phyloP scores from a whole-genome alignment of 2,329 filamentous ascomycete species.

The Cladophialophora carrionii region DNA sequence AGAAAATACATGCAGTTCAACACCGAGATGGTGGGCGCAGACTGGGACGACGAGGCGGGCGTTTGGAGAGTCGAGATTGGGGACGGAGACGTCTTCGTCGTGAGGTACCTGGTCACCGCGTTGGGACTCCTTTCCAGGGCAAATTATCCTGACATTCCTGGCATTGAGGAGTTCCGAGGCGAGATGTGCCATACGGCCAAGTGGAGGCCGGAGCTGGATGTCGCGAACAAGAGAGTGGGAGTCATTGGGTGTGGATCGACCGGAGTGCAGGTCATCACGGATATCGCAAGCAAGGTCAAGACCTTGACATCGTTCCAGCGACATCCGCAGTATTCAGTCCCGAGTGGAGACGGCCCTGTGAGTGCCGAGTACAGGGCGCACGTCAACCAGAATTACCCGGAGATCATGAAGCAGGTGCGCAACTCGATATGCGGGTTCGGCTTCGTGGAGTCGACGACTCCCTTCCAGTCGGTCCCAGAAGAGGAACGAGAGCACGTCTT shows the following conservation, averaged over 20 bases:
- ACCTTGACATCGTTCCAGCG: conserved; percentile 44
- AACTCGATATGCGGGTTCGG: conserved; percentile 64
- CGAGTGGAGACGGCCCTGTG: conserved; percentile 23
- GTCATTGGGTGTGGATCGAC: conserved; percentile 68
- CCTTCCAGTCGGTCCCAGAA: conserved; percentile 11
- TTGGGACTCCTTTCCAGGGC: conserved; percentile 47
- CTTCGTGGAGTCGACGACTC: conserved; percentile 51
- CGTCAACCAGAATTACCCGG: conserved; percentile 44
- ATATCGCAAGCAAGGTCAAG: conserved; percentile 40
- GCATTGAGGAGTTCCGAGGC: conserved; percentile 46
- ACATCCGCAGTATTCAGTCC: conserved; percentile 38
- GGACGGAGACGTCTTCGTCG: conserved; percentile 45
- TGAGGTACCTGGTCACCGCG: conserved; percentile 47
- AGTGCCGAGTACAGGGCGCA: conserved; percentile 24
- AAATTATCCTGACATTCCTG: conserved; percentile 46
- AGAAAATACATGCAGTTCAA: conserved; percentile 53
- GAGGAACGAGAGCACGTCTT: conserved; percentile 50
- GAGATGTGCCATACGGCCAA: conserved; percentile 47
- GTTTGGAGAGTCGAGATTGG: conserved; percentile 52
- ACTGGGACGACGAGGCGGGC: conserved; percentile 44
- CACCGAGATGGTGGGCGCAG: conserved; percentile 48
- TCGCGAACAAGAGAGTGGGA: conserved; percentile 50
- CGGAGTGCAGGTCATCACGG: conserved; percentile 58
- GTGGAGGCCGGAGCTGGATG: conserved; percentile 44
- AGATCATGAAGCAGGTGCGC: conserved; percentile 42